Percentiles rank a stretch among this genome's conserved stretches.
Conservation (phyloP, 2,329 filamentous ascomycete species). For the Talaromyces amestolkiae region DNA sequence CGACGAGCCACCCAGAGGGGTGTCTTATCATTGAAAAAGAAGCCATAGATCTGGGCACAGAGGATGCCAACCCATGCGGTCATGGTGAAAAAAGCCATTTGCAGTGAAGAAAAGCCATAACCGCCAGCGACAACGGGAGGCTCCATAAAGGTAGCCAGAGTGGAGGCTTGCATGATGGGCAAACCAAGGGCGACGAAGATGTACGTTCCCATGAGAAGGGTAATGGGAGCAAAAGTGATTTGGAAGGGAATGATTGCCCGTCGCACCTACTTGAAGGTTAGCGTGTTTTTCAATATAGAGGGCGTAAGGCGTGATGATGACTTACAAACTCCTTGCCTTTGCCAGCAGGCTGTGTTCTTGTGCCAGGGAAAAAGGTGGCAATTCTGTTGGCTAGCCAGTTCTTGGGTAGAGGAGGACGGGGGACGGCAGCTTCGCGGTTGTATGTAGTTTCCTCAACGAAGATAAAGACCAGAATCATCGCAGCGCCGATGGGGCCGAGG, state of each 20-base stretch:
- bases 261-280: conserved; percentile 8
- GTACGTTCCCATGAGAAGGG: conserved; percentile 34
- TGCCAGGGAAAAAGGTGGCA: conserved; percentile 22
- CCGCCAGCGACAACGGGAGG: conserved; percentile 22
- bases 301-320: too few relatives aligned
- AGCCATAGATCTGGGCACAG: conserved; percentile 24
- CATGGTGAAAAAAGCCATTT: conserved; percentile 28
- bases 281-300: neutral
- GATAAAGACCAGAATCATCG: conserved; percentile 19
- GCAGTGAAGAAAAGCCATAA: conserved; percentile 22
- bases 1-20: conserved; percentile 23
- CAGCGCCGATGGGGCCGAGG: conserved; percentile 16
- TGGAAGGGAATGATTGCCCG: conserved; percentile 19
- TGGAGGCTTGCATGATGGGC: conserved; percentile 25
- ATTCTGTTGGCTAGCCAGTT: conserved; percentile 16
- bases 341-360: conserved; percentile 4
- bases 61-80: conserved; percentile 23
- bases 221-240: conserved; percentile 28
- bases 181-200: conserved; percentile 29
- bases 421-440: conserved; percentile 5
- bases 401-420: conserved; percentile 1
- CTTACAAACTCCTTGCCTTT: conserved; percentile 12
- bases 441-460: conserved; percentile 23
- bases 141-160: conserved; percentile 22
- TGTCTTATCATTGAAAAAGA: conserved; percentile 23